These are phyloP conservation scores for Camelina sativa DNA, from an alignment of 345 rosid genomes.

Conservation along the genomic window DNA sequence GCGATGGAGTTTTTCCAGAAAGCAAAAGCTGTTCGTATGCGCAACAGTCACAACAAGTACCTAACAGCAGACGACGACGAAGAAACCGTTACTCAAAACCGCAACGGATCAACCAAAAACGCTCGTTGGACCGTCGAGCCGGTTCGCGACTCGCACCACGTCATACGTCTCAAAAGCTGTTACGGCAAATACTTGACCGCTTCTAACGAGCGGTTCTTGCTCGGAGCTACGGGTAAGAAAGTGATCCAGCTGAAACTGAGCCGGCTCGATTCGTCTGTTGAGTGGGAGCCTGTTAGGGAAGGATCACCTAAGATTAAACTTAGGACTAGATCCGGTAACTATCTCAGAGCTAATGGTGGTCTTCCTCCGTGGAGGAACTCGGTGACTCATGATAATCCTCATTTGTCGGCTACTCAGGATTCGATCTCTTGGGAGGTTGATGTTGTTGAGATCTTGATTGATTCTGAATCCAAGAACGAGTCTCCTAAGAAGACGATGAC, in stretches of 20 bases:
- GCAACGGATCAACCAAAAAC: constrained; percentile 63
- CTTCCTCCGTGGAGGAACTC: constrained; percentile 85
- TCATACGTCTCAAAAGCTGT: constrained; percentile 71
- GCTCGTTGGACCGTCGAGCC: constrained; percentile 77
- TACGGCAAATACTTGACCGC: constrained; percentile 84
- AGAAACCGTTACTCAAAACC: constrained; percentile 64
- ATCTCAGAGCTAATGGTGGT: constrained; percentile 73
- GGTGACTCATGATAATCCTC: constrained; percentile 74
- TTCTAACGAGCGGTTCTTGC: constrained; percentile 70
- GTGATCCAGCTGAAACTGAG: constrained; percentile 59
- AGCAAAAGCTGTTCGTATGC: constrained; percentile 73
- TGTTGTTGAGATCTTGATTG: constrained; percentile 55
- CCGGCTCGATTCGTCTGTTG: constrained; percentile 60
- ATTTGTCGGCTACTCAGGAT: constrained; percentile 63
- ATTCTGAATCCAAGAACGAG: constrained; percentile 19
- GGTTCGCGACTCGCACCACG: constrained; percentile 51
- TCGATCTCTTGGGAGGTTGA: constrained; percentile 80
- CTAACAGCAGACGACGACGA: constrained; percentile 75
- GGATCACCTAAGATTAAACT: constrained; percentile 57
- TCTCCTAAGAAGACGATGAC: constrained; percentile 33
- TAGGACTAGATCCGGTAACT: constrained; percentile 61
- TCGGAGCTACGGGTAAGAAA: constrained; percentile 81
- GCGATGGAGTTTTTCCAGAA: constrained; percentile 83
- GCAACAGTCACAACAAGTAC: constrained; percentile 81
- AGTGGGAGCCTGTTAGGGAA: constrained; percentile 83